Evolutionary conservation across 805 yeast species (phyloP).

Genomic region (Wickerhamomyces canadensis): DNA sequence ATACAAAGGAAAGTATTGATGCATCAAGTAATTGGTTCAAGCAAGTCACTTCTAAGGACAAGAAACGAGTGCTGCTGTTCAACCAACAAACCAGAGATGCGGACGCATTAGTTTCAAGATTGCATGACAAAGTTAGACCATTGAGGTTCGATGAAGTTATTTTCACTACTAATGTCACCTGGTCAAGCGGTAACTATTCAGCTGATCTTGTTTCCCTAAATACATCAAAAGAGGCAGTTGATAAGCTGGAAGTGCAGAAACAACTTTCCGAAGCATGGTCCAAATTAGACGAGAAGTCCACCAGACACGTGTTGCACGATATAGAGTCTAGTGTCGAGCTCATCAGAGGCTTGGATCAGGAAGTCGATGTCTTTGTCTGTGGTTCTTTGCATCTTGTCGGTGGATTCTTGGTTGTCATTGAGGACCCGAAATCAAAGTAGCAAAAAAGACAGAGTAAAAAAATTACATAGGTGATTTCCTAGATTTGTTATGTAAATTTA

Average conservation of each 20-base stretch:
- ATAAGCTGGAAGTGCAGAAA: conserved; percentile 75
- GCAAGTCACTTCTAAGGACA: conserved; percentile 28
- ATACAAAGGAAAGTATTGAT: conserved; percentile 78
- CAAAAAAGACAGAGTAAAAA: background rate
- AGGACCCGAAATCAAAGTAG: conserved; percentile 27
- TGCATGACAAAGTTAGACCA: conserved; percentile 39
- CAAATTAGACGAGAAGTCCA: conserved; percentile 37
- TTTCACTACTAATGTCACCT: conserved; percentile 89
- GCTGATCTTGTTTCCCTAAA: conserved; percentile 83
- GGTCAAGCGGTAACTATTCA: conserved; percentile 75
- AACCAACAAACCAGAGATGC: conserved; percentile 95
- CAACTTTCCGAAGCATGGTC: conserved; percentile 68
- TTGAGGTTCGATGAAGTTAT: conserved; percentile 66
- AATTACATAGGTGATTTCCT: too few species aligned
- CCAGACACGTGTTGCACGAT: conserved; percentile 55
- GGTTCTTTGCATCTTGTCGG: conserved; percentile 96
- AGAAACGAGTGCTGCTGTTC: conserved; percentile 56
- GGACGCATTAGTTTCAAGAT: conserved; percentile 47
- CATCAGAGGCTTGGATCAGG: conserved; percentile 30
- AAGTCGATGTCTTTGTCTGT: conserved; percentile 76
- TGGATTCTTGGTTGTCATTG: conserved; percentile 83
- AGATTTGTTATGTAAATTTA: too few species aligned
- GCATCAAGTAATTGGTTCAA: conserved; percentile 83
- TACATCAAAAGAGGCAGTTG: conserved; percentile 72
- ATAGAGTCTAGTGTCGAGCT: conserved; percentile 68